These are phyloP conservation scores for Oxytropis ochrocephala DNA, from an alignment of 306 rosid species.

Conservation along the genomic window DNA sequence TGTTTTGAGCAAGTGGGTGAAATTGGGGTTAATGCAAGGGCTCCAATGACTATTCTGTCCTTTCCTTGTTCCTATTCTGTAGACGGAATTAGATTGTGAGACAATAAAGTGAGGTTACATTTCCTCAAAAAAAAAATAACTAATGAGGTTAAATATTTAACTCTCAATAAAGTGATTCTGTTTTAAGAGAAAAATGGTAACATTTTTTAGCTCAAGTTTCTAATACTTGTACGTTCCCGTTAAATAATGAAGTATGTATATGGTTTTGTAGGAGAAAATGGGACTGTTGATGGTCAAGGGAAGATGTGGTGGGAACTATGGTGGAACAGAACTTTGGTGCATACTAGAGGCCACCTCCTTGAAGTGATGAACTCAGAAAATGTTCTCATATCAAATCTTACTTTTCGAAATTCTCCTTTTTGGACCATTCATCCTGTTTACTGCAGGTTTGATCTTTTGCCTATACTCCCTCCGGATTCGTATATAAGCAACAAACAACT, in stretches of 20 bases:
- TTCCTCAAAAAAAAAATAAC: too few relatives aligned
- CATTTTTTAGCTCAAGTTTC: background rate
- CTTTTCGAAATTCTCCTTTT: slow-evolving; percentile 83
- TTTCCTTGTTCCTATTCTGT: background rate
- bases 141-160: background rate
- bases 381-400: slow-evolving; percentile 78
- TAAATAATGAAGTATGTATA: background rate
- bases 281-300: slow-evolving; percentile 90
- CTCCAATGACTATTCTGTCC: background rate
- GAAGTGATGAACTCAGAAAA: slow-evolving; percentile 75
- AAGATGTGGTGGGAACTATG: slow-evolving; percentile 98
- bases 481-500: too few relatives aligned
- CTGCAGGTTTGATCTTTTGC: slow-evolving; percentile 53
- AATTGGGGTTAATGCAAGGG: background rate
- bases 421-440: slow-evolving; percentile 98
- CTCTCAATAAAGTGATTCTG: background rate
- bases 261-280: slow-evolving; percentile 70
- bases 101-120: slow-evolving; percentile 3
- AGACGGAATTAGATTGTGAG: background rate
- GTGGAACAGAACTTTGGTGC: slow-evolving; percentile 87
- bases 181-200: background rate
- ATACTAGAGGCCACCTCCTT: slow-evolving; percentile 93
- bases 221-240: background rate
- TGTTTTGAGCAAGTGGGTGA: background rate
- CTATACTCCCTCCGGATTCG: too few relatives aligned